Base-by-base conservation (phyloP, 192 early-diverging fungal species). In the Coemansia guatemalensis region DNA sequence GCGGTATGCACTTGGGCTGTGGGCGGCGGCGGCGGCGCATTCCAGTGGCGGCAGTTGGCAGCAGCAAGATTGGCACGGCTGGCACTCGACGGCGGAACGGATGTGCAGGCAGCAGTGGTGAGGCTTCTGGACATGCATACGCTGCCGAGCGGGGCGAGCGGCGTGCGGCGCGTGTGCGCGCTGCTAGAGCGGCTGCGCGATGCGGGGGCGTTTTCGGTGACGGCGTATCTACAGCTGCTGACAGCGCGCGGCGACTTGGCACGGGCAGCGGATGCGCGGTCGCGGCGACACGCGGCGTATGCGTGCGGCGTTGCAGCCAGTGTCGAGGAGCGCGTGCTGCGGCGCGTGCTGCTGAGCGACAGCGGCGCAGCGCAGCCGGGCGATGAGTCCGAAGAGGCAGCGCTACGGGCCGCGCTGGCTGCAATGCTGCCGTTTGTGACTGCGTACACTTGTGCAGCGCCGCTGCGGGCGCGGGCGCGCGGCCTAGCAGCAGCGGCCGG, bases 171-270 rank as follows among this genome's bases (percentile, higher is more conserved):
- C 24, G 57, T 69, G 8, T 72, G 69, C 47, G 51, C 63, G 51
- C 53, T 78, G 27, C 29, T 78, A 2, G 75, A 78, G 66, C 65
- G 66, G 12, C 67, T 78, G 18, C 30, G 63, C 2, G 65, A 78
- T 29, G 66, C 52, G 7, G 55, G 56, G n/a, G 65, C 70, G 32
- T 78, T 78, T 22, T 78, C 75, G 9, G 39, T 72, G 5, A 48
- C 70, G 23, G 61, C 61, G 30, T 78, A 78, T 21, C 35, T 78
- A 56, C 75, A 73, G 48, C 66, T 73, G 9, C 52, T 78, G 49
- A 78, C 70, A 0, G 75, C 75, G 7, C 66, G 75, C 18, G 75
- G 75, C 50, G 75, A 78, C 53, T 66, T 58, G 64, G 75, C 26
- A 5, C 66, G 24, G 61, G 58, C 35, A 6, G 47, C 49, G 11